A percentile compares a stretch with the other conserved stretches of the same genome.
phyloP scores from a whole-genome alignment of 2,329 filamentous ascomycete genomes.

The Aspergillus novofumigatus region DNA sequence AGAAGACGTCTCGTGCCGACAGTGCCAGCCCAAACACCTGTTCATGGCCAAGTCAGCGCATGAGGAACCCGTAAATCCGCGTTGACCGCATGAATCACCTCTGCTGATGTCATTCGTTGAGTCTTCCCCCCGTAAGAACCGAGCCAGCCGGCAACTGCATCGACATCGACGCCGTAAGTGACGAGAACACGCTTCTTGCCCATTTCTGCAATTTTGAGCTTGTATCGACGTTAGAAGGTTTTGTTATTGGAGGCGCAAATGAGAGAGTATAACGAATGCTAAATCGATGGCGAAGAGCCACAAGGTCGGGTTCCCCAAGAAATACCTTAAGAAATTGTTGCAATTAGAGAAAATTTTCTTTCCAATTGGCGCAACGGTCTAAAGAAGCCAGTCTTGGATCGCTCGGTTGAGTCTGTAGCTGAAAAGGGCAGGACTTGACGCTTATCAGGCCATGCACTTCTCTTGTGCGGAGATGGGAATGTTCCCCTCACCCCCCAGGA shows the following conservation, averaged over 20 bases:
- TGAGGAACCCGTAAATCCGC: neutral
- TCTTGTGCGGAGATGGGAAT: neutral
- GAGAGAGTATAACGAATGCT: neutral
- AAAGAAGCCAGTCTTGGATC: conserved; percentile 14
- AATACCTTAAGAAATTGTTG: neutral
- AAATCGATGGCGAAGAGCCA: neutral
- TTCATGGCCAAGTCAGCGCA: neutral
- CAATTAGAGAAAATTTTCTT: neutral
- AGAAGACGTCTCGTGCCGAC: conserved; percentile 62
- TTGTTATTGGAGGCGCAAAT: no score
- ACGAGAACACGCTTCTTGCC: conserved; percentile 23
- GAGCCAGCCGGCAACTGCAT: conserved; percentile 28
- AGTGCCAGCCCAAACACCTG: conserved; percentile 64
- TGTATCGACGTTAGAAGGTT: no score
- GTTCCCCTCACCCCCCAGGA: neutral
- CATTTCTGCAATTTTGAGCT: neutral
- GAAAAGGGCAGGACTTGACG: neutral
- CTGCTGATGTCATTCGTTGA: conserved; percentile 30
- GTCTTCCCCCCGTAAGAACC: conserved; percentile 14
- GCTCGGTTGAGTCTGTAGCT: conserved; percentile 8
- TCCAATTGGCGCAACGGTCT: neutral
- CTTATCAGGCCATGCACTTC: neutral
- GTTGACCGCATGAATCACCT: conserved; percentile 14
- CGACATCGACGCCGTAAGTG: conserved; percentile 30
- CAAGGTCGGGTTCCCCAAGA: neutral